phyloP scores from a whole-genome alignment of 768 basidiomycete species.

The Phallus indusiatus region DNA sequence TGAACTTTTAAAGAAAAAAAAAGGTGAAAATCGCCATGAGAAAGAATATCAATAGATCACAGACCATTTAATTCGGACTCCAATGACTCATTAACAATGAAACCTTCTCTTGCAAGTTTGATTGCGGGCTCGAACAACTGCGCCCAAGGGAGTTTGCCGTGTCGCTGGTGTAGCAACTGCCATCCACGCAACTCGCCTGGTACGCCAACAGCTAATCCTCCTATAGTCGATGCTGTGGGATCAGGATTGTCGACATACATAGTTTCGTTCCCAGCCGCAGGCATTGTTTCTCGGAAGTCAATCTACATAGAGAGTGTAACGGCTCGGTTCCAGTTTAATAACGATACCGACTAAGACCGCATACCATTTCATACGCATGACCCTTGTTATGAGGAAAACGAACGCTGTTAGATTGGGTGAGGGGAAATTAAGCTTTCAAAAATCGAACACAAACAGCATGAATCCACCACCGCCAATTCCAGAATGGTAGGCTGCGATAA shows the following conservation, averaged over 20 bases:
- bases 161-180: conserved; percentile 32
- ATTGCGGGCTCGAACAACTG: conserved; percentile 33
- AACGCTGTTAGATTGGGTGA: conserved; percentile 14
- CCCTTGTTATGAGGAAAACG: conserved; percentile 14
- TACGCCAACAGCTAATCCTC: conserved; percentile 38
- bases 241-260: conserved; percentile 27
- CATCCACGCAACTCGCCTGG: conserved; percentile 42
- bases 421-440: not conserved
- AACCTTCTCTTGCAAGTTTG: conserved; percentile 23
- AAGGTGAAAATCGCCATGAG: not conserved
- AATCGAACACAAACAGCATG: not conserved
- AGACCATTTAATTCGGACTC: not conserved
- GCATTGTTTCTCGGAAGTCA: conserved; percentile 41
- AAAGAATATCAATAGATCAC: not conserved
- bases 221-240: conserved; percentile 30
- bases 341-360: not conserved
- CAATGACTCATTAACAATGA: not conserved
- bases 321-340: not conserved
- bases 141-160: conserved; percentile 38
- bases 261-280: conserved; percentile 25
- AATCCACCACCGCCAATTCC: conserved; percentile 25
- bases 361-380: conserved; percentile 7
- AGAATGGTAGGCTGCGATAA: conserved; percentile 30
- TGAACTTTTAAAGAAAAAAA: not conserved
- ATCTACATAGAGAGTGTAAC: conserved; percentile 19